Conservation (phyloP, 306 rosid species). For the Elaeagnus macrophylla region DNA sequence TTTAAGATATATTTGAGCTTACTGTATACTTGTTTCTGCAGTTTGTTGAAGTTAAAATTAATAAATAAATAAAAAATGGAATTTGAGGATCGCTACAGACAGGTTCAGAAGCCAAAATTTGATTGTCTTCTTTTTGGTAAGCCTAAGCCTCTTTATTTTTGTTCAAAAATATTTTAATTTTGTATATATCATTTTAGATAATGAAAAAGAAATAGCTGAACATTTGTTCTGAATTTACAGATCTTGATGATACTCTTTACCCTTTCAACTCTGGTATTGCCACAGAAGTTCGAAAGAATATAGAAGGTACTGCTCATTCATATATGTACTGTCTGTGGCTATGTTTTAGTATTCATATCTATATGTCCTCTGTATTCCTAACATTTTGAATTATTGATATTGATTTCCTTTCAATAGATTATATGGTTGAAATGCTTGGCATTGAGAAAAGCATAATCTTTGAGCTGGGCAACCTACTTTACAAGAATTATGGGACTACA, state of each 20-base stretch:
- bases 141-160: background rate
- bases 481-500: constrained; percentile 18
- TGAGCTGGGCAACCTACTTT: background rate
- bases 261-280: constrained; percentile 7
- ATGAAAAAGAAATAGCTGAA: background rate
- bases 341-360: background rate
- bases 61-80: constrained; percentile 1
- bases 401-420: background rate
- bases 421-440: constrained; percentile 15
- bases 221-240: background rate
- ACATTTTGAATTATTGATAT: background rate
- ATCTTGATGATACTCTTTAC: constrained; percentile 17
- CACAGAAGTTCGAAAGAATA: constrained; percentile 8
- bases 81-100: constrained; percentile 8
- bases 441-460: background rate
- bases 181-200: background rate
- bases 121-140: constrained; percentile 26
- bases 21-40: background rate
- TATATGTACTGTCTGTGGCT: background rate
- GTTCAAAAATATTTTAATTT: background rate
- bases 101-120: constrained; percentile 10
- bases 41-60: background rate
- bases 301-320: constrained; percentile 3
- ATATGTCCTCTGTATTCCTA: background rate
- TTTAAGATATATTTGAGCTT: constrained; percentile 23